Conservation (phyloP, 495 filamentous ascomycete species). For the Hypoxylon fragiforme region DNA sequence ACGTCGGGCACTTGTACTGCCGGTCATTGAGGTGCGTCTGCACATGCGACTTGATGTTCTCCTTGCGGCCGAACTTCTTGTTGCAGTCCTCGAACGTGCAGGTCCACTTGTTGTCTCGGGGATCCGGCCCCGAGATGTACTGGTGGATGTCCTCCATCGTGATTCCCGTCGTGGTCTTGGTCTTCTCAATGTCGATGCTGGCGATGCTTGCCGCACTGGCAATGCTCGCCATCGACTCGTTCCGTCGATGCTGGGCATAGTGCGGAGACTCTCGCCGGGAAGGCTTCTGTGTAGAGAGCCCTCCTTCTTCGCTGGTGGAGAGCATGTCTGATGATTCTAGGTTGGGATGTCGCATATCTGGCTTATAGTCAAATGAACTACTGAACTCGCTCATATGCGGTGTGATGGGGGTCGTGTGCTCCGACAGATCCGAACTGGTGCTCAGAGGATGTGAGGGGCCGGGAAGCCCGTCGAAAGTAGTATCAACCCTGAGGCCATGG, state of each 20-base stretch:
- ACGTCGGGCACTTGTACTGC: conserved; percentile 86
- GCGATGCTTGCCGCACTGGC: conserved; percentile 57
- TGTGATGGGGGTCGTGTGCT: conserved; percentile 46
- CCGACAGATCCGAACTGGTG: conserved; percentile 38
- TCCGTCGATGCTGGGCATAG: conserved; percentile 45
- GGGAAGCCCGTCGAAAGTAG: conserved; percentile 43
- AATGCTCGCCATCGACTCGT: conserved; percentile 52
- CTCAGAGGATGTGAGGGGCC: conserved; percentile 26
- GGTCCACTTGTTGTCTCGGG: conserved; percentile 76
- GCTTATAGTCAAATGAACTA: conserved; percentile 41
- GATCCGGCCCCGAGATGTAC: conserved; percentile 80
- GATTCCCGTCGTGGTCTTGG: conserved; percentile 71
- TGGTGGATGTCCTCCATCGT: conserved; percentile 82
- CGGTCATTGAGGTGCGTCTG: conserved; percentile 96
- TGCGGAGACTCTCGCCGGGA: conserved; percentile 40
- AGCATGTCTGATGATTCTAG: conserved; percentile 10
- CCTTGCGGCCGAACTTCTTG: conserved; percentile 86
- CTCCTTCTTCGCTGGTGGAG: conserved; percentile 23
- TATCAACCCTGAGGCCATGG: conserved; percentile 55
- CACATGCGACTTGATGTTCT: conserved; percentile 97
- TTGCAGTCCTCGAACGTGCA: conserved; percentile 80
- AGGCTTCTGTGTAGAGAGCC: conserved; percentile 14
- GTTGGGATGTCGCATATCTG: conserved; percentile 35
- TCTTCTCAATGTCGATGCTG: conserved; percentile 59
- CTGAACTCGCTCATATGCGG: conserved; percentile 37